These are phyloP conservation scores for Venturia aucupariae DNA, from an alignment of 2,329 filamentous ascomycete genomes.

Conservation along the genomic window DNA sequence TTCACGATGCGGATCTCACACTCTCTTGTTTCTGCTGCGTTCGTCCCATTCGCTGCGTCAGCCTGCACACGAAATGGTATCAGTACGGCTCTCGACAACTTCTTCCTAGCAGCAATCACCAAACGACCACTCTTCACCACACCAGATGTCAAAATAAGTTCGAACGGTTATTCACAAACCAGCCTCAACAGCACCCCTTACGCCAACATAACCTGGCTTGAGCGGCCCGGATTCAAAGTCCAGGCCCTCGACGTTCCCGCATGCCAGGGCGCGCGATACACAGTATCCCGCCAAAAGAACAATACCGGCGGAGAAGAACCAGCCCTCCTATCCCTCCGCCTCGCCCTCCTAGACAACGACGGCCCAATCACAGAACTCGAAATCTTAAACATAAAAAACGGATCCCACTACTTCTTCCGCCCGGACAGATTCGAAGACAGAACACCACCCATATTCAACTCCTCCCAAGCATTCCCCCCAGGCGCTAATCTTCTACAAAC, in stretches of 20 bases:
- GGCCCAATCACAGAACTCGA: not conserved
- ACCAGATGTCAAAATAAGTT: not conserved
- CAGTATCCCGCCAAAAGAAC: not conserved
- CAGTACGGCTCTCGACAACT: not conserved
- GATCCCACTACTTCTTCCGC: not conserved
- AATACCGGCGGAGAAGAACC: not conserved
- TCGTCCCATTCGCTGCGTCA: not conserved
- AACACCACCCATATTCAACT: slow-evolving; percentile 1
- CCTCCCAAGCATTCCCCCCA: not conserved
- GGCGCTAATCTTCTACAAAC: not conserved
- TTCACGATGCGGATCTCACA: not conserved
- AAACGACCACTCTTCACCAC: not conserved
- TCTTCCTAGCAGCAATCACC: not conserved
- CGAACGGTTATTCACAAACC: not conserved
- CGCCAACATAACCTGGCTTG: not conserved
- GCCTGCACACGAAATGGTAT: not conserved
- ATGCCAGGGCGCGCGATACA: slow-evolving; percentile 6
- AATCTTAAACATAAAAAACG: not conserved
- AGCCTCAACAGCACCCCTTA: not conserved
- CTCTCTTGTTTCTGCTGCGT: not conserved
- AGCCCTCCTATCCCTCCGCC: not conserved
- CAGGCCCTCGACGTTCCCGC: not conserved
- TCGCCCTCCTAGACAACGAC: not conserved
- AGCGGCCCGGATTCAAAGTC: not conserved
- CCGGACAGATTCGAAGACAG: slow-evolving; percentile 1